Percentiles rank a stretch among this genome's conserved stretches.
These are phyloP conservation scores for Lactifluus piperatus DNA, from an alignment of 768 basidiomycete species.

Conservation along the genomic window DNA sequence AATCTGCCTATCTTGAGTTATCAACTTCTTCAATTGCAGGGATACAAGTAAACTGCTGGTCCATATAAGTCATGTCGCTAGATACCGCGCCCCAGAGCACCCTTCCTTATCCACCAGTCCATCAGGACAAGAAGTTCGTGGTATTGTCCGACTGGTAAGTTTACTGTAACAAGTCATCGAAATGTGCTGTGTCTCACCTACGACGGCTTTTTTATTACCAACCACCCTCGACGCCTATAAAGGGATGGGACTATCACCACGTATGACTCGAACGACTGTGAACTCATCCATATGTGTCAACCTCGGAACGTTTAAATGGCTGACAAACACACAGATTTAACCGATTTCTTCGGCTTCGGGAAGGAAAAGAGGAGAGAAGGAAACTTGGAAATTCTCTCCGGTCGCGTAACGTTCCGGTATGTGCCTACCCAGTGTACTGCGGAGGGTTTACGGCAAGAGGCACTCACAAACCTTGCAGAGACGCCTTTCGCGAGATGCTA, in stretches of 20 bases:
- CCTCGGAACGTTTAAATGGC: background rate
- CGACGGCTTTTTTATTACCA: background rate
- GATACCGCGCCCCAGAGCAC: constrained; percentile 47
- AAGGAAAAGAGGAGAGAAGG: constrained; percentile 59
- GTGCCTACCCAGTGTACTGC: constrained; percentile 1
- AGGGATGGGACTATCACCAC: constrained; percentile 95
- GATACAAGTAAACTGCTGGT: too few species aligned
- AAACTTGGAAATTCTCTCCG: constrained; percentile 65
- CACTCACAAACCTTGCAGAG: constrained; percentile 39
- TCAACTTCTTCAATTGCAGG: too few species aligned
- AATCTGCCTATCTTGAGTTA: too few species aligned
- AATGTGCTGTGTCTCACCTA: too few species aligned
- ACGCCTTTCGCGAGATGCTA: constrained; percentile 85
- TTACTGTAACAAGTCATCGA: background rate
- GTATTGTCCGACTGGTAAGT: constrained; percentile 87
- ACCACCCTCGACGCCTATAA: background rate
- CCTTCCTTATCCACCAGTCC: constrained; percentile 73
- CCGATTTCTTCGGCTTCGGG: constrained; percentile 87
- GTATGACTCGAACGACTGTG: constrained; percentile 89
- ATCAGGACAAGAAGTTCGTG: constrained; percentile 74
- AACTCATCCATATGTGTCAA: constrained; percentile 21
- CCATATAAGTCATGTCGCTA: constrained; percentile 5
- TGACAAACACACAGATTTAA: constrained; percentile 50
- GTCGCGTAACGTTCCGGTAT: constrained; percentile 61
- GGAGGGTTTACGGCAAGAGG: background rate